These are phyloP conservation scores for Hanseniaspora occidentalis DNA, from an alignment of 805 yeast species.

Conservation along the genomic window DNA sequence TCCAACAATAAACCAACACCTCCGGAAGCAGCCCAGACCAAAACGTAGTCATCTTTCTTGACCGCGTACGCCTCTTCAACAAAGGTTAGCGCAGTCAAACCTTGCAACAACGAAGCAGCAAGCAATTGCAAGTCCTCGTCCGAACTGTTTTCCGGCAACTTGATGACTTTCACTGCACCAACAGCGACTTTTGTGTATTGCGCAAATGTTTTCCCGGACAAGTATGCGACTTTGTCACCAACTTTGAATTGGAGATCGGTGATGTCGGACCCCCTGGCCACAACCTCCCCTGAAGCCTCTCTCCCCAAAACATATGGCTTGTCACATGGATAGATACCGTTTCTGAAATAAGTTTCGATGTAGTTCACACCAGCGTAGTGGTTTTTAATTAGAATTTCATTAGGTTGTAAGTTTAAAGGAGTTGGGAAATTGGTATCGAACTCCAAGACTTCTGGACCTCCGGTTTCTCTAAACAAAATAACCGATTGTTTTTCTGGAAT, in stretches of 20 bases:
- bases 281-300: conserved; percentile 62
- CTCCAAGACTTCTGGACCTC: conserved; percentile 48
- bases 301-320: conserved; percentile 61
- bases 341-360: conserved; percentile 74
- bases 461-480: conserved; percentile 37
- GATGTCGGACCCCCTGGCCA: conserved; percentile 48
- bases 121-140: conserved; percentile 40
- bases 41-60: conserved; percentile 53
- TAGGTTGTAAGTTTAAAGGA: conserved; percentile 37
- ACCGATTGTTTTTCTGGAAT: conserved; percentile 49
- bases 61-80: conserved; percentile 53
- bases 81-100: conserved; percentile 69
- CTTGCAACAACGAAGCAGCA: conserved; percentile 57
- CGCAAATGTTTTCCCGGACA: conserved; percentile 46
- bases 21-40: conserved; percentile 92
- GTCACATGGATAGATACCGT: conserved; percentile 54
- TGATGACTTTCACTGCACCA: conserved; percentile 27
- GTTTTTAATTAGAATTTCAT: conserved; percentile 61
- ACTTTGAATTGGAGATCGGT: conserved; percentile 36
- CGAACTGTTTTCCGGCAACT: conserved; percentile 31
- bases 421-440: conserved; percentile 42
- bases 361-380: conserved; percentile 69
- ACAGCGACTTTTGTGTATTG: conserved; percentile 48
- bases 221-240: conserved; percentile 63
- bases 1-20: conserved; percentile 71